A percentile compares a stretch with the other conserved stretches of the same genome.
These are phyloP conservation scores for Drechslerella coelobrocha DNA, from an alignment of 2,329 filamentous ascomycete genomes.

Conservation along the genomic window DNA sequence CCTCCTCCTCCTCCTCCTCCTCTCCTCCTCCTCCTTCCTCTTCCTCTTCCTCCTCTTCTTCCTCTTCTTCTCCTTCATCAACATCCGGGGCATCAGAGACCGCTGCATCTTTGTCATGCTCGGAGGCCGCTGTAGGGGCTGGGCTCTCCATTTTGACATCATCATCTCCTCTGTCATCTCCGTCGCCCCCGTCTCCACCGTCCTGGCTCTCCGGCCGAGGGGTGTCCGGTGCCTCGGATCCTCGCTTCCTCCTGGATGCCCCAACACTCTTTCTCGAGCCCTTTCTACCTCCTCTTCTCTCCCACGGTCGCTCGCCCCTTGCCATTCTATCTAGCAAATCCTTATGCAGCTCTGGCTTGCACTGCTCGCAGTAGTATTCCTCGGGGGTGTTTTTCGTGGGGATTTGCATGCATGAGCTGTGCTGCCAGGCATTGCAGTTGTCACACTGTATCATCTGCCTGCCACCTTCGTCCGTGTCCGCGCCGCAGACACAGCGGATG, in stretches of 20 bases:
- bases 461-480: constrained; percentile 82
- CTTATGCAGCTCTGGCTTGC: constrained; percentile 81
- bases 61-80: no score
- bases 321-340: constrained; percentile 78
- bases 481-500: constrained; percentile 92
- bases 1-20: no score
- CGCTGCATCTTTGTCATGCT: constrained; percentile 21
- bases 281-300: constrained; percentile 70
- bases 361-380: constrained; percentile 91
- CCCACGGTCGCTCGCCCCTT: constrained; percentile 86
- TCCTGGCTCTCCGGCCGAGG: constrained; percentile 23
- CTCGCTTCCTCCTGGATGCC: constrained; percentile 53
- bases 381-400: constrained; percentile 74
- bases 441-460: constrained; percentile 97
- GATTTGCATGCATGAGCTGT: constrained; percentile 93
- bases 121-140: constrained; percentile 47
- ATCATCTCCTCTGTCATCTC: constrained; percentile 60
- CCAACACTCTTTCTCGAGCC: constrained; percentile 63
- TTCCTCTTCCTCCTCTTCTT: no score
- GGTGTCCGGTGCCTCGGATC: constrained; percentile 44
- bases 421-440: constrained; percentile 90
- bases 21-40: no score
- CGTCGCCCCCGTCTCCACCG: constrained; percentile 7
- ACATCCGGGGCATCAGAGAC: background rate
- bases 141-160: constrained; percentile 51